A percentile compares a stretch with the other conserved stretches of the same genome.
Evolutionary conservation across 352 stramenopile genomes (phyloP).

Genomic region (Salisapilia sapeloensis): DNA sequence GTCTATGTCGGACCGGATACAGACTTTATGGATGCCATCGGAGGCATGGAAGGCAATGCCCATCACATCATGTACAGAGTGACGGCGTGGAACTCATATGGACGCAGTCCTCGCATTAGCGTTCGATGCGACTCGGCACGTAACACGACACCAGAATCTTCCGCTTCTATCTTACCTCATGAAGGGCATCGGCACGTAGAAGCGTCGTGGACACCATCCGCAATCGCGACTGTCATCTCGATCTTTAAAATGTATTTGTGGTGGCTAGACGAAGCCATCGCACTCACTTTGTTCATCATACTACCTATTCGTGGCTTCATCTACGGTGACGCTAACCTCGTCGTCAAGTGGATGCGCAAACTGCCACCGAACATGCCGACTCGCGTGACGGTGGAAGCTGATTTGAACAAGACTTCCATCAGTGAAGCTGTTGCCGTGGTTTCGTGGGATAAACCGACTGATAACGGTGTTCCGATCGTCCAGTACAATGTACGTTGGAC

Average conservation of each 20-base stretch:
- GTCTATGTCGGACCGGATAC: slow-evolving; percentile 47
- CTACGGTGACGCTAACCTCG: slow-evolving; percentile 62
- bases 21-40: slow-evolving; percentile 52
- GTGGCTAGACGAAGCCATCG: slow-evolving; percentile 75
- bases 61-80: slow-evolving; percentile 61
- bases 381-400: slow-evolving; percentile 47
- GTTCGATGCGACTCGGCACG: slow-evolving; percentile 19
- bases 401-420: slow-evolving; percentile 33
- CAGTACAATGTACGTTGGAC: slow-evolving; percentile 75
- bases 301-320: slow-evolving; percentile 68
- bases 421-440: slow-evolving; percentile 35
- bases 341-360: slow-evolving; percentile 43
- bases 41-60: slow-evolving; percentile 18
- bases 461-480: slow-evolving; percentile 67
- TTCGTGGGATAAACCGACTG: slow-evolving; percentile 61
- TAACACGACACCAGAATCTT: neutral
- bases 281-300: slow-evolving; percentile 52
- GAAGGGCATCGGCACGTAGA: slow-evolving; percentile 1
- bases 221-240: slow-evolving; percentile 10
- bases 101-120: slow-evolving; percentile 36
- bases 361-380: slow-evolving; percentile 71
- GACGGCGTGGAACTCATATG: slow-evolving; percentile 73
- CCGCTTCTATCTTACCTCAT: neutral
- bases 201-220: slow-evolving; percentile 1
- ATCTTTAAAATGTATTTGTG: slow-evolving; percentile 56